Base-by-base conservation (phyloP, 805 yeast genomes). In the Lachancea cidri region DNA sequence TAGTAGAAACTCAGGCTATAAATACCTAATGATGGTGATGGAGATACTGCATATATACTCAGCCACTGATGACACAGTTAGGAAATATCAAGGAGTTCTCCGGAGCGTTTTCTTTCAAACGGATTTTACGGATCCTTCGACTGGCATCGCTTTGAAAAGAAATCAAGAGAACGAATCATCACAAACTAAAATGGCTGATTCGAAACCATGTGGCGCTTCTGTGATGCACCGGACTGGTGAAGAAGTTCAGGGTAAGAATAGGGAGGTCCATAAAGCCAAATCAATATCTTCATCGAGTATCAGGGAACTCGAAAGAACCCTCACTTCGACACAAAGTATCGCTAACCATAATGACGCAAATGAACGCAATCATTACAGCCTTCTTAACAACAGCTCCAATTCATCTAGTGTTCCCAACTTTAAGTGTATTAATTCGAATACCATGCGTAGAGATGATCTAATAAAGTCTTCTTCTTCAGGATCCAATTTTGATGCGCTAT, bases 21-120 rank as follows among this genome's bases (percentile, higher is more conserved):
- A 29, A 15, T 29, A 29, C 14, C 16, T 38, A 17, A 24, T 17
- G 11, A 38, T 38, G 42, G 33, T 24, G 5, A 25, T 15, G 24
- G 32, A 38, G n/a, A 13, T 38, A 11, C 14, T 38, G 22, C 18
- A 38, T 4, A 32, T 17, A 14, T 35, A 38, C 17, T 11, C 15
- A n/a, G 25, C 25, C 17, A n/a, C 22, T 7, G 36, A 38, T 24
- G 42, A 38, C 8, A 25, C 16, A 17, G 17, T 38, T 14, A 31
- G 33, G 25, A 32, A 32, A 7, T 38, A 35, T 16, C 33, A 27
- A 19, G 42, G 22, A 15, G 36, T 33, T 3, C 17, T 38, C 9
- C 22, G 9, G 17, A 18, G 16, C 32, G 16, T 29, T 6, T 14
- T 29, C 32, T 29, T 29, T n/a, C 16, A 29, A 22, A 22, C 19